Percentiles rank a stretch among this genome's conserved stretches.
These are phyloP conservation scores for Yamadazyma trypodendri DNA, from an alignment of 1,139 yeast species.

Conservation along the genomic window DNA sequence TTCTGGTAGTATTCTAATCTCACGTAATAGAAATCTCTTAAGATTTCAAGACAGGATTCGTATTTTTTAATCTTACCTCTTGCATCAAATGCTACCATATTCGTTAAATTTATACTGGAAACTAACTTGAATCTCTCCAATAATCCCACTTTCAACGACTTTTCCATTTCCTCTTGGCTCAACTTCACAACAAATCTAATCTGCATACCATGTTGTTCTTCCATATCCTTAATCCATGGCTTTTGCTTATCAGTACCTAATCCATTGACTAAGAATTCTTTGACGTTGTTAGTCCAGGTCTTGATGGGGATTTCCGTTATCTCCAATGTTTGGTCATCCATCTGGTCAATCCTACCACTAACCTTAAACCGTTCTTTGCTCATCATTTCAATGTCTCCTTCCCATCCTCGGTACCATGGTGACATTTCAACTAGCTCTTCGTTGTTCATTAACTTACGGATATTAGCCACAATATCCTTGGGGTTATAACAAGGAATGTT, in stretches of 20 bases:
- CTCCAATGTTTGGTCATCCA: conserved; percentile 77
- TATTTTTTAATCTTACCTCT: conserved; percentile 85
- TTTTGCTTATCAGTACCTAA: conserved; percentile 70
- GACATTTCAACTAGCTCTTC: conserved; percentile 70
- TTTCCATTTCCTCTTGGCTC: conserved; percentile 77
- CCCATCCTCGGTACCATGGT: conserved; percentile 98
- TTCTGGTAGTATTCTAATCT: conserved; percentile 88
- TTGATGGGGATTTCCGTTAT: conserved; percentile 92
- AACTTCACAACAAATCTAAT: conserved; percentile 78
- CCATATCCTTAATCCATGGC: conserved; percentile 93
- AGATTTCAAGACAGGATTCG: conserved; percentile 70
- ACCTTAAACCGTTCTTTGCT: conserved; percentile 69
- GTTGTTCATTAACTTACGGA: conserved; percentile 70
- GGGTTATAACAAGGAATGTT: conserved; percentile 92
- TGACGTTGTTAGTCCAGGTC: conserved; percentile 89
- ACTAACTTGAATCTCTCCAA: conserved; percentile 80
- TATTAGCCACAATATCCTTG: conserved; percentile 70
- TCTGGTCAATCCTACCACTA: conserved; percentile 76
- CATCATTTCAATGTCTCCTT: conserved; percentile 69
- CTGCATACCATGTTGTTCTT: conserved; percentile 85
- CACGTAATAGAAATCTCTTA: conserved; percentile 80
- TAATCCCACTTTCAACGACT: conserved; percentile 70
- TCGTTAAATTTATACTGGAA: conserved; percentile 66
- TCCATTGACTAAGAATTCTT: conserved; percentile 77
- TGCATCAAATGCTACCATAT: conserved; percentile 98